Evolutionary conservation across 2,329 filamentous ascomycete genomes (phyloP).

Genomic region (Lachnellula arida): DNA sequence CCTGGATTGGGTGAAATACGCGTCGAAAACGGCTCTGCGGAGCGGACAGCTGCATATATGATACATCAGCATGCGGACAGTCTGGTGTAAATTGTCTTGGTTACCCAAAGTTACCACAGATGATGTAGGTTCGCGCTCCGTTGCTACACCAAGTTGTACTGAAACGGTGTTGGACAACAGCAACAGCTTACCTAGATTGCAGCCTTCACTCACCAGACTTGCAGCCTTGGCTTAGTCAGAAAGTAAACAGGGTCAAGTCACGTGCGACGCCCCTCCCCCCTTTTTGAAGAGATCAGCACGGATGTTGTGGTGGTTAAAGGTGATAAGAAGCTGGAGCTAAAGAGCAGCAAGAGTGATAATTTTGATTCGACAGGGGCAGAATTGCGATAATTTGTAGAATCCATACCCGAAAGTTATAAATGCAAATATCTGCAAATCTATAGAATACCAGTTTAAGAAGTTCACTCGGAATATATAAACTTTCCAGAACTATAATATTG

Average conservation of each 20-base stretch:
- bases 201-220: not conserved
- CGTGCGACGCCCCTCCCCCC: not conserved
- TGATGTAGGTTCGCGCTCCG: slow-evolving; percentile 10
- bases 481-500: too few species aligned
- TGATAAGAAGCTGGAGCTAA: too few species aligned
- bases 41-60: slow-evolving; percentile 9
- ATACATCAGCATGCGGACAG: slow-evolving; percentile 1
- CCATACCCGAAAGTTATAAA: too few species aligned
- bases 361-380: too few species aligned
- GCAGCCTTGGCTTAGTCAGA: not conserved
- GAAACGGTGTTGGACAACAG: not conserved
- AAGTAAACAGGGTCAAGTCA: not conserved
- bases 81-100: not conserved
- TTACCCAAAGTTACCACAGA: slow-evolving; percentile 5
- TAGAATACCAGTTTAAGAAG: too few species aligned
- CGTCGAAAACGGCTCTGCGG: not conserved
- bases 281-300: not conserved
- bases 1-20: not conserved
- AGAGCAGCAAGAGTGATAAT: too few species aligned
- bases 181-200: not conserved
- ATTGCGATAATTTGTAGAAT: too few species aligned
- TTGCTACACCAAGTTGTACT: not conserved
- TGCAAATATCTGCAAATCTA: too few species aligned
- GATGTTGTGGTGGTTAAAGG: too few species aligned
- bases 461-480: too few species aligned